phyloP scores from a whole-genome alignment of 2,329 filamentous ascomycete species.

The Bipolaris oryzae region DNA sequence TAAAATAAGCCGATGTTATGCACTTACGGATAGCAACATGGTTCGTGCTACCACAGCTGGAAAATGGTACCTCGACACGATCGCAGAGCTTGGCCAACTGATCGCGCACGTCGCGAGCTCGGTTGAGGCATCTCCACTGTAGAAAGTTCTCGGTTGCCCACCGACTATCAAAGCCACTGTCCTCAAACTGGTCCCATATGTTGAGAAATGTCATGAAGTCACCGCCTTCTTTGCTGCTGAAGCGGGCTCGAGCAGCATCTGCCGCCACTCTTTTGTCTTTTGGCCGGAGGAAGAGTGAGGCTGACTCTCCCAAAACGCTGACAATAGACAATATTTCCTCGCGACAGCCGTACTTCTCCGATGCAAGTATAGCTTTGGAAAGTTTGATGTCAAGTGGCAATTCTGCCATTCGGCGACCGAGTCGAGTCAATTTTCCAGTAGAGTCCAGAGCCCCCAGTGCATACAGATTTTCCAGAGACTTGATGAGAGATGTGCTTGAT shows the following conservation, averaged over 20 bases:
- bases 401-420: conserved; percentile 93
- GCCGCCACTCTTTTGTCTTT: conserved; percentile 96
- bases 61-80: conserved; percentile 78
- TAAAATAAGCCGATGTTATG: conserved; percentile 90
- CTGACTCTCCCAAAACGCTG: conserved; percentile 90
- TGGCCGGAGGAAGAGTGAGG: conserved; percentile 88
- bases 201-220: conserved; percentile 89
- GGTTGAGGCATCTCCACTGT: conserved; percentile 85
- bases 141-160: conserved; percentile 95
- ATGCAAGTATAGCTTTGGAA: conserved; percentile 84
- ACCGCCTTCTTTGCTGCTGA: conserved; percentile 79
- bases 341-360: conserved; percentile 89
- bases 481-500: conserved; percentile 85
- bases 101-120: conserved; percentile 89
- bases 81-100: conserved; percentile 93
- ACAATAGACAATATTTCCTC: conserved; percentile 92
- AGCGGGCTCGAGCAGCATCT: conserved; percentile 84
- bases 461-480: conserved; percentile 88
- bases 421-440: conserved; percentile 84
- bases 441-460: conserved; percentile 88
- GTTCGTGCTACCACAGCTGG: conserved; percentile 73
- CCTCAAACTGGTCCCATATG: conserved; percentile 94
- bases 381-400: conserved; percentile 93
- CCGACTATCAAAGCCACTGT: conserved; percentile 83
- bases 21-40: conserved; percentile 82